These are phyloP conservation scores for Fusarium subglutinans DNA, from an alignment of 2,329 filamentous ascomycete genomes.

Conservation along the genomic window DNA sequence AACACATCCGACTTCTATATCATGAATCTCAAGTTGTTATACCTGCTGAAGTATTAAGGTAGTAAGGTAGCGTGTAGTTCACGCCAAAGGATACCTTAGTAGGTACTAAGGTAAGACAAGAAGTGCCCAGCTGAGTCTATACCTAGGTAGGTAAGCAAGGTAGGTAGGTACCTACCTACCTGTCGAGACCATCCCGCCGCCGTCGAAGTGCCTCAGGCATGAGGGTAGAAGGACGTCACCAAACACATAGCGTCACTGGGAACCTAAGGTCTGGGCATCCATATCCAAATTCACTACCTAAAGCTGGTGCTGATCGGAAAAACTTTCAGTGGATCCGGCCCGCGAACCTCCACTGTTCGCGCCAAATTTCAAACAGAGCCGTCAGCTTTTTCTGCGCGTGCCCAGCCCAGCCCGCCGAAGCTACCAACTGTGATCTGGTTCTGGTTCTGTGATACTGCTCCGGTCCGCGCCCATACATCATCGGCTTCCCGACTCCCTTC, in stretches of 20 bases:
- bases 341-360: slow-evolving; percentile 30
- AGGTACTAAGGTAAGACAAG: not conserved
- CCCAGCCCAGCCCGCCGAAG: slow-evolving; percentile 45
- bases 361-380: slow-evolving; percentile 45
- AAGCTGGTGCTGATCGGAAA: slow-evolving; percentile 37
- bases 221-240: not conserved
- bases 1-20: not conserved
- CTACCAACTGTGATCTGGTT: slow-evolving; percentile 29
- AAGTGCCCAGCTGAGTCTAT: not conserved
- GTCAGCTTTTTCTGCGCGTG: slow-evolving; percentile 49
- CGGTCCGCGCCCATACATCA: slow-evolving; percentile 46
- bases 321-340: slow-evolving; percentile 43
- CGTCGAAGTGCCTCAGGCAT: slow-evolving; percentile 25
- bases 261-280: not conserved
- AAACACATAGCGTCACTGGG: slow-evolving; percentile 3
- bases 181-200: not conserved
- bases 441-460: slow-evolving; percentile 29
- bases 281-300: slow-evolving; percentile 4
- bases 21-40: not conserved
- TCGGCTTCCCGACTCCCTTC: slow-evolving; percentile 41
- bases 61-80: not conserved
- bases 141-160: no score
- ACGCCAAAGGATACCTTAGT: not conserved
- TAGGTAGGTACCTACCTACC: not conserved
- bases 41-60: not conserved